phyloP scores from a whole-genome alignment of 1,139 yeast species.

The Candida pseudoviswanathii region DNA sequence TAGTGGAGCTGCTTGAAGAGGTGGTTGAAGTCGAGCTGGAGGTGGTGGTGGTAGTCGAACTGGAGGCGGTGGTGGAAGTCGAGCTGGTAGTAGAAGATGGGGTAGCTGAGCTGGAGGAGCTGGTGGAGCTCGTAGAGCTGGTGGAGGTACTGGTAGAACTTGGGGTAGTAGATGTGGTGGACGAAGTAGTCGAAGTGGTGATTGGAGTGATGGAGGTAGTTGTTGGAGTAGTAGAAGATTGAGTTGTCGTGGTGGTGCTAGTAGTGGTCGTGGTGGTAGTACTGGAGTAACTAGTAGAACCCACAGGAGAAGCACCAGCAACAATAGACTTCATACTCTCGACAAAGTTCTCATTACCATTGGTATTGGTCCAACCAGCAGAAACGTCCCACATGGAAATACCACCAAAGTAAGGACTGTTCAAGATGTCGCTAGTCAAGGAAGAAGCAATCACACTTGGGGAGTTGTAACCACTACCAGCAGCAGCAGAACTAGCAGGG shows the following conservation, averaged over 20 bases:
- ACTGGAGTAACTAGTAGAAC: conserved; percentile 11
- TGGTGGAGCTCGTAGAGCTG: conserved; percentile 11
- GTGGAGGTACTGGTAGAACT: conserved; percentile 6
- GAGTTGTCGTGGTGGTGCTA: conserved; percentile 10
- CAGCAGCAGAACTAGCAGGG: conserved; percentile 71
- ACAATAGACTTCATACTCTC: conserved; percentile 39
- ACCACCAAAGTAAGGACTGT: conserved; percentile 69
- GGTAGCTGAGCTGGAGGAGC: conserved; percentile 9
- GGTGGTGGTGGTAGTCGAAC: conserved; percentile 12
- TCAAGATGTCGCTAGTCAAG: conserved; percentile 37
- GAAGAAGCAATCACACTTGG: conserved; percentile 22
- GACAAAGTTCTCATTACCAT: conserved; percentile 46
- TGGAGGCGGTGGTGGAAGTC: conserved; percentile 7
- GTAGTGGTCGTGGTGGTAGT: conserved; percentile 11
- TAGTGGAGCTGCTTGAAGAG: conserved; percentile 4
- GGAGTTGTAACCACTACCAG: conserved; percentile 45
- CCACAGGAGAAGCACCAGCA: conserved; percentile 9
- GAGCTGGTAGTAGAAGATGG: conserved; percentile 7
- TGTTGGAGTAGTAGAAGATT: conserved; percentile 12
- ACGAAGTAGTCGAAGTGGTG: conserved; percentile 9
- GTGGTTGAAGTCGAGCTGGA: conserved; percentile 9
- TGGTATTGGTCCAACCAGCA: conserved; percentile 62
- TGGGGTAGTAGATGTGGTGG: conserved; percentile 8
- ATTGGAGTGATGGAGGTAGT: conserved; percentile 14
- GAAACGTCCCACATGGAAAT: conserved; percentile 93